Base-by-base conservation (phyloP, 345 rosid species). In the Syzygium oleosum region DNA sequence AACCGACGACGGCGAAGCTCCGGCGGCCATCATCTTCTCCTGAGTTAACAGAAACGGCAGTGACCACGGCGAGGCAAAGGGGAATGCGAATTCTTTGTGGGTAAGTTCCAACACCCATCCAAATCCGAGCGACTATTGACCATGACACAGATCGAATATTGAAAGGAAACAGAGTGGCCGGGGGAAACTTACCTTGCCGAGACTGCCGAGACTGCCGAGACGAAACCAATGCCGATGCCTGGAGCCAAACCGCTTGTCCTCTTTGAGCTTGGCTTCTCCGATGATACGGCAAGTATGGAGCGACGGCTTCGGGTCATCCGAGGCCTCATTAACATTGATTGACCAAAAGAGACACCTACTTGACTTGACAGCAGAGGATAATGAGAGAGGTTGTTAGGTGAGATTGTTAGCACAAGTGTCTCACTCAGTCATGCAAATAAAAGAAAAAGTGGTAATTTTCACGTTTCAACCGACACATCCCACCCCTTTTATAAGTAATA, bases 221-320 rank as follows among this genome's bases (percentile, higher is more conserved):
- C 29, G 63, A 58, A 58, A 0, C 14, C 14, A 2, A 12, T 6
- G 38, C 9, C 38, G 38, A n/a, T 6, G 14, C 38, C 73, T n/a
- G 73, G 34, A 63, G 38, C 9, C 38, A 0, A n/a, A 63, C 0
- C 9, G 21, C 38, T 6, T 63, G 10, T 29, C 38, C 21, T 63
- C 55, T 13, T 63, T 2, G 19, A 63, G 73, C 10, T n/a, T 13
- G 10, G 6, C 4, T 13, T 63, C 19, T 63, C 73, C 5, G 38
- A n/a, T 63, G 2, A 14, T 13, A 0, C 9, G 0, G 10, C 73
- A 2, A 29, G 38, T 3, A 63, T 0, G 10, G 73, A 29, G 21
- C 38, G 19, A 63, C 38, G 0, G 1, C 73, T n/a, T n/a, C 9
- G 73, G 9, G 17, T 59, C 68, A 21, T 54, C 58, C 4, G 58